Conservation (phyloP, 1,284 basidiomycete species). For the Agaricales sp. region DNA sequence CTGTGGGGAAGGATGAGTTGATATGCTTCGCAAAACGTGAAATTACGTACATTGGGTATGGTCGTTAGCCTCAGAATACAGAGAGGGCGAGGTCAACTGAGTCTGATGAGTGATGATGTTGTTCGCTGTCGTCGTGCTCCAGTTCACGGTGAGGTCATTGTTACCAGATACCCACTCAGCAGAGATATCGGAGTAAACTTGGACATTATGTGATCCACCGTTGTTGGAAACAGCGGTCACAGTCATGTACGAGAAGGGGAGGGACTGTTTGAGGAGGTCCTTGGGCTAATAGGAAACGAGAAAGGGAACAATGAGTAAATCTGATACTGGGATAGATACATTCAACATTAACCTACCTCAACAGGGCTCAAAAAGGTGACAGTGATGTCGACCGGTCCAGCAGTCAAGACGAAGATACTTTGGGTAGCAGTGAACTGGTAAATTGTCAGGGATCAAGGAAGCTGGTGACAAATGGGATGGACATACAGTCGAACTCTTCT, state of each 20-base stretch:
- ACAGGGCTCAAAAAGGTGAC: conserved; percentile 12
- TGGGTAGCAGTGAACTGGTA: conserved; percentile 60
- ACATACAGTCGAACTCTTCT: conserved; percentile 42
- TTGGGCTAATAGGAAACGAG: no score
- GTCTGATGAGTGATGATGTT: conserved; percentile 33
- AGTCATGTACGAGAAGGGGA: conserved; percentile 30
- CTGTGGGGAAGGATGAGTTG: no score
- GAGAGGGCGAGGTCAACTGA: conserved; percentile 27
- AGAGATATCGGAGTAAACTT: conserved; percentile 31
- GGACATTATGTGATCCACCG: conserved; percentile 24
- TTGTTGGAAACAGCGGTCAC: conserved; percentile 28
- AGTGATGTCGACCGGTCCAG: conserved; percentile 19
- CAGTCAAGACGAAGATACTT: conserved; percentile 47
- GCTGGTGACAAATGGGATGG: no score
- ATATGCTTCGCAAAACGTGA: no score
- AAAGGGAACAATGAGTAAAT: background rate
- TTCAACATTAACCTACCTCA: no score
- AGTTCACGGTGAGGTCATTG: conserved; percentile 19
- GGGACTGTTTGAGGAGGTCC: conserved; percentile 22
- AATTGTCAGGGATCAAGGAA: background rate
- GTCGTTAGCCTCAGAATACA: conserved; percentile 32
- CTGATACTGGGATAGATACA: no score
- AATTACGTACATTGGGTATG: conserved; percentile 36
- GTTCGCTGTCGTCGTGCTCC: conserved; percentile 25
- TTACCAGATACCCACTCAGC: conserved; percentile 33